These are phyloP conservation scores for Scheffersomyces stambukii DNA, from an alignment of 1,139 yeast species.

Conservation along the genomic window DNA sequence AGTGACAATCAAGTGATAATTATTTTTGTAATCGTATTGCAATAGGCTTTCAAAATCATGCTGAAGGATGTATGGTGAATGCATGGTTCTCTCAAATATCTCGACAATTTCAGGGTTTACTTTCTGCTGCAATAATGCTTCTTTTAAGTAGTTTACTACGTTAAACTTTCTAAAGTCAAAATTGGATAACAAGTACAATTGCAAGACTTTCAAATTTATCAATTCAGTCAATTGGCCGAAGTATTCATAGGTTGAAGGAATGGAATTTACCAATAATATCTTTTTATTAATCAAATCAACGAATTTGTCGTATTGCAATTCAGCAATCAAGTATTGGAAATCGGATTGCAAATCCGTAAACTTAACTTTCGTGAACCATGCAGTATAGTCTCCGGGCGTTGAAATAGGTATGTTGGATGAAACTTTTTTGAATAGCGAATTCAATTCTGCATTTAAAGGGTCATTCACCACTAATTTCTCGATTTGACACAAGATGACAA, in stretches of 20 bases:
- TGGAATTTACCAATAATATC: conserved; percentile 21
- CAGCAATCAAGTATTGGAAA: conserved; percentile 23
- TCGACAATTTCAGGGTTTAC: conserved; percentile 2
- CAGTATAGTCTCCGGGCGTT: conserved; percentile 1
- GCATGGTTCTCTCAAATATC: background rate
- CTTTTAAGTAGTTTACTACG: conserved; percentile 21
- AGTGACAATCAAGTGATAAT: conserved; percentile 5
- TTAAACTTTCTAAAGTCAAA: conserved; percentile 32
- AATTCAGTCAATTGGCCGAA: conserved; percentile 4
- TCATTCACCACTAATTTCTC: conserved; percentile 5
- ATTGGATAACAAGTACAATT: conserved; percentile 26
- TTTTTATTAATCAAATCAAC: conserved; percentile 39
- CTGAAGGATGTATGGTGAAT: conserved; percentile 7
- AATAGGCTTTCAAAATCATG: conserved; percentile 2
- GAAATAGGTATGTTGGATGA: background rate
- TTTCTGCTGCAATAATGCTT: conserved; percentile 6
- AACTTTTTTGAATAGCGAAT: background rate
- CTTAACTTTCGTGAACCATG: conserved; percentile 11
- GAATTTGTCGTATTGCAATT: conserved; percentile 16
- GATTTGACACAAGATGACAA: conserved; percentile 2
- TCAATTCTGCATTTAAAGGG: conserved; percentile 3
- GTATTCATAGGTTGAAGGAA: conserved; percentile 9
- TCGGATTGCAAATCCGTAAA: conserved; percentile 24
- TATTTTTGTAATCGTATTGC: conserved; percentile 6
- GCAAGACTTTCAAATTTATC: conserved; percentile 24